Conservation (phyloP, 352 stramenopile genomes). For the Pythium aquatile region DNA sequence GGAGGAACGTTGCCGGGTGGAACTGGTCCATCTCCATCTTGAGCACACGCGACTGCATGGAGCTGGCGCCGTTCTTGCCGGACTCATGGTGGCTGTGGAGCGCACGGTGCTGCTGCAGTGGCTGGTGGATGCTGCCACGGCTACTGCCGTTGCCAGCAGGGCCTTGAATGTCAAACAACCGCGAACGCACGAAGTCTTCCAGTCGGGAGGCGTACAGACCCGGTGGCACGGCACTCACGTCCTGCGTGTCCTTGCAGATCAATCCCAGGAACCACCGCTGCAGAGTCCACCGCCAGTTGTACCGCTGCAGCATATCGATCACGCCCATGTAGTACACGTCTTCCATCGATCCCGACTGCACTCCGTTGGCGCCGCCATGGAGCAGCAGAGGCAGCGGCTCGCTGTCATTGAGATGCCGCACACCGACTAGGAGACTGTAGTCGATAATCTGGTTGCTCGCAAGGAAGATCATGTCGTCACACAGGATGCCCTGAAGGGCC, state of each 20-base stretch:
- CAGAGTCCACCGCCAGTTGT: constrained; percentile 85
- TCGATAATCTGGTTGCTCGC: constrained; percentile 83
- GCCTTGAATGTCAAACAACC: constrained; percentile 62
- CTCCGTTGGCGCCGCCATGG: constrained; percentile 29
- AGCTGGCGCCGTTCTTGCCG: neutral
- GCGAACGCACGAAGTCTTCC: constrained; percentile 67
- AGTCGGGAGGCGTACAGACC: constrained; percentile 69
- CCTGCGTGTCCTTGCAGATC: constrained; percentile 79
- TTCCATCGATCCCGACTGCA: constrained; percentile 49
- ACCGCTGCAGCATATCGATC: constrained; percentile 82
- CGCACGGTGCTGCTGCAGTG: constrained; percentile 4
- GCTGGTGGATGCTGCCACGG: constrained; percentile 19
- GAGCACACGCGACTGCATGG: constrained; percentile 8
- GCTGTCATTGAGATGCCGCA: constrained; percentile 43
- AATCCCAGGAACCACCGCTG: constrained; percentile 77
- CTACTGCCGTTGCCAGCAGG: constrained; percentile 6
- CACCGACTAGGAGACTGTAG: constrained; percentile 79
- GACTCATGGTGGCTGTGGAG: constrained; percentile 7
- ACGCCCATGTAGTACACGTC: constrained; percentile 80
- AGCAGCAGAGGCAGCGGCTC: constrained; percentile 29
- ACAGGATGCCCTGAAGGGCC: constrained; percentile 61
- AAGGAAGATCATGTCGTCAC: constrained; percentile 81
- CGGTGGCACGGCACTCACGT: constrained; percentile 77
- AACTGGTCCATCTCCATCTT: constrained; percentile 20
- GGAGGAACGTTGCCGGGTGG: constrained; percentile 36